phyloP scores from a whole-genome alignment of 2,329 filamentous ascomycete genomes.

The Thielaviopsis punctulata region DNA sequence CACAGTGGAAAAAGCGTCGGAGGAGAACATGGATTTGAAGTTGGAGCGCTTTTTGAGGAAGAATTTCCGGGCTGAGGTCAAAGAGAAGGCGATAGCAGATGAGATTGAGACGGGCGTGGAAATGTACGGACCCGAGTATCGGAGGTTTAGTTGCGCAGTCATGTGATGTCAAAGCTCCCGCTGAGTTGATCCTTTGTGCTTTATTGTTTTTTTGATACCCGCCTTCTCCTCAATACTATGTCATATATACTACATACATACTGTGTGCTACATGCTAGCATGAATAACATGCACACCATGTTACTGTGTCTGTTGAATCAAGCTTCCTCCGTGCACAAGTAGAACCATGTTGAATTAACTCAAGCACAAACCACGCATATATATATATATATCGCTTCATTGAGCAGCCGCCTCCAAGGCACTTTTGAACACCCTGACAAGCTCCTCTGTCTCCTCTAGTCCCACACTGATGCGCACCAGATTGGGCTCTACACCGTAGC shows the following conservation, averaged over 20 bases:
- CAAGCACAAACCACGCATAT: not conserved
- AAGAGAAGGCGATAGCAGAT: conserved; percentile 51
- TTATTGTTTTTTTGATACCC: not conserved
- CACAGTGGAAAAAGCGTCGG: conserved; percentile 46
- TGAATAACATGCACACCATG: not conserved
- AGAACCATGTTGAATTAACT: not conserved
- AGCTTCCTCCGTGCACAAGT: not conserved
- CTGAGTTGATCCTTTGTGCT: not conserved
- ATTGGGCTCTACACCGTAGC: conserved; percentile 65
- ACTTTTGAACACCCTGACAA: conserved; percentile 44
- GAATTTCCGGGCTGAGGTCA: conserved; percentile 58
- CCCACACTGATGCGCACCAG: conserved; percentile 80
- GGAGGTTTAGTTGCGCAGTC: conserved; percentile 37
- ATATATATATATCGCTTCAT: not conserved
- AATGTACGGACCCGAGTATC: conserved; percentile 50
- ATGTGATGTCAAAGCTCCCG: too few relatives aligned
- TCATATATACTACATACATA: not conserved
- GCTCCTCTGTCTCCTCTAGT: conserved; percentile 55
- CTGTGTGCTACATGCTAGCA: too few relatives aligned
- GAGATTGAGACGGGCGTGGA: conserved; percentile 60
- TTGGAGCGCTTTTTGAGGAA: conserved; percentile 52
- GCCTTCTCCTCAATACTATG: not conserved
- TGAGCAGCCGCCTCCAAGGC: conserved; percentile 42
- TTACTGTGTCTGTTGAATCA: not conserved
- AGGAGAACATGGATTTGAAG: conserved; percentile 50